A percentile compares a stretch with the other conserved stretches of the same genome.
Conservation (phyloP, 805 yeast genomes). For the Maudiozyma serrabonitensis region DNA sequence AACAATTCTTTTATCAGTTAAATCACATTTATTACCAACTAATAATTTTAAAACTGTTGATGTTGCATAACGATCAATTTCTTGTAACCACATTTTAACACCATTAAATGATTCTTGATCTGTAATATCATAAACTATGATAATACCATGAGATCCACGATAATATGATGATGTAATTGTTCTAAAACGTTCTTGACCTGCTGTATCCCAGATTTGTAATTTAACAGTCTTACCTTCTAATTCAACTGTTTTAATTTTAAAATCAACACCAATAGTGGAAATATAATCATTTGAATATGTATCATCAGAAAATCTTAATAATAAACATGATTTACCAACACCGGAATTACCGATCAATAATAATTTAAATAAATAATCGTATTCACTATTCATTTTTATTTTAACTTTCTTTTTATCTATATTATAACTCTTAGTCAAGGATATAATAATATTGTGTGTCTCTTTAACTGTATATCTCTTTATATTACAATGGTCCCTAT, state of each 20-base stretch:
- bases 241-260: constrained; percentile 80
- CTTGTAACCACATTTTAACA: constrained; percentile 97
- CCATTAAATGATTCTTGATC: constrained; percentile 94
- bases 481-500: no score
- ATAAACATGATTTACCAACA: constrained; percentile 93
- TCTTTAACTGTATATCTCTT: no score
- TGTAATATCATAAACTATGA: constrained; percentile 94
- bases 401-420: no score
- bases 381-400: constrained; percentile 68
- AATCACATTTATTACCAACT: constrained; percentile 94
- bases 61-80: constrained; percentile 95
- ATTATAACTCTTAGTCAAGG: no score
- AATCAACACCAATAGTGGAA: constrained; percentile 96
- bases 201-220: constrained; percentile 98
- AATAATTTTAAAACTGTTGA: constrained; percentile 92
- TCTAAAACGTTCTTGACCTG: constrained; percentile 97
- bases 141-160: constrained; percentile 98
- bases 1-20: constrained; percentile 87
- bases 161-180: constrained; percentile 95
- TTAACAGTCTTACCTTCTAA: constrained; percentile 95
- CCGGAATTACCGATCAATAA: constrained; percentile 97
- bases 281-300: constrained; percentile 95
- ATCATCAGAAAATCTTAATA: constrained; percentile 93
- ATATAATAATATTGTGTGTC: no score
- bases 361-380: constrained; percentile 94